Percentiles rank a stretch among this genome's conserved stretches.
Evolutionary conservation across 163 green algal genomes (phyloP).

Genomic region (Scenedesmus sp.): DNA sequence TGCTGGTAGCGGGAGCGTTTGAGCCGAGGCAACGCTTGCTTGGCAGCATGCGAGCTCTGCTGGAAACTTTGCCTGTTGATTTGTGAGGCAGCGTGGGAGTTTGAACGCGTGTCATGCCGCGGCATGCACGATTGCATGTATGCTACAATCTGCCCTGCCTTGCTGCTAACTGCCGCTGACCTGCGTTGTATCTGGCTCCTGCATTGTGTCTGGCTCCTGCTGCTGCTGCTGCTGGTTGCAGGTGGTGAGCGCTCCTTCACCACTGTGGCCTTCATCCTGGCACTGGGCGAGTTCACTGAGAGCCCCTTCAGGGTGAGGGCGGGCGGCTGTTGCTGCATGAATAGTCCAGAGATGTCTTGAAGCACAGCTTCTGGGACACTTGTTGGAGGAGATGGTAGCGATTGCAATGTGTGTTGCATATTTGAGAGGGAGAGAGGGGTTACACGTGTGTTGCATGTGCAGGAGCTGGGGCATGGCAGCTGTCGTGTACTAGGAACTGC

Average conservation of each 20-base stretch:
- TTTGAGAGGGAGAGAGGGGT: too few relatives aligned
- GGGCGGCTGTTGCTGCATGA: not conserved
- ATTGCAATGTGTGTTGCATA: too few relatives aligned
- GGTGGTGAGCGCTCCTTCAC: constrained; percentile 87
- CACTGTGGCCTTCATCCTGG: constrained; percentile 84
- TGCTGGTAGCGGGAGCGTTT: not conserved
- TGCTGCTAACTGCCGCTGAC: not conserved
- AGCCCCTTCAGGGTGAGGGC: constrained; percentile 67
- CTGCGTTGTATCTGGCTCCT: not conserved
- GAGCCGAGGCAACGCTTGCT: not conserved
- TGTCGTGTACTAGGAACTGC: too few relatives aligned
- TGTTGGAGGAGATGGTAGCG: too few relatives aligned
- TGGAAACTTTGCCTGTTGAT: not conserved
- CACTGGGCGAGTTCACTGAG: constrained; percentile 76
- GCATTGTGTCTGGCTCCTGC: not conserved
- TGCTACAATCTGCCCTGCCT: not conserved
- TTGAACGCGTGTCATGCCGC: not conserved
- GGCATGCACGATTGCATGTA: not conserved
- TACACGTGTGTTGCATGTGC: too few relatives aligned
- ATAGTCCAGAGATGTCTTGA: too few relatives aligned
- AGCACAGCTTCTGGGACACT: too few relatives aligned
- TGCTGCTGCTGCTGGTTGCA: constrained; percentile 36
- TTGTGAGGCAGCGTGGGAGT: too few relatives aligned
- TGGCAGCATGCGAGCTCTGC: not conserved
- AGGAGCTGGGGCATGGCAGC: too few relatives aligned